These are phyloP conservation scores for Nadsonia commutata DNA, from an alignment of 1,139 yeast genomes.

Conservation along the genomic window DNA sequence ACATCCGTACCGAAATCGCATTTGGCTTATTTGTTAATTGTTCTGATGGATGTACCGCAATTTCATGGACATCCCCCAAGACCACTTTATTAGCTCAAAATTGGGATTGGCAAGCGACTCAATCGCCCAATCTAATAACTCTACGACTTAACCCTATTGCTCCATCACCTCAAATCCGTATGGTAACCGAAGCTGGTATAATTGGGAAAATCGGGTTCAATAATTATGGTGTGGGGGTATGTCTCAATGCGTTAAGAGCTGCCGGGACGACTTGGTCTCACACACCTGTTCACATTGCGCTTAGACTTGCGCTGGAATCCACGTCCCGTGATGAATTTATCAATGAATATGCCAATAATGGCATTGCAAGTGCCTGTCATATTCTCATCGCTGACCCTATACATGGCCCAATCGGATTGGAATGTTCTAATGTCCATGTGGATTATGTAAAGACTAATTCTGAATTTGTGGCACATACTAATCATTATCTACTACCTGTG, in stretches of 20 bases:
- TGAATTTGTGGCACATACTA: constrained; percentile 12
- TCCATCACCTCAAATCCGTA: constrained; percentile 17
- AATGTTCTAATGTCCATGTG: constrained; percentile 11
- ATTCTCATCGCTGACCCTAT: constrained; percentile 12
- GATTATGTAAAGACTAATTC: constrained; percentile 7
- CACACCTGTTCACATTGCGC: constrained; percentile 23
- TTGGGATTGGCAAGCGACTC: constrained; percentile 23
- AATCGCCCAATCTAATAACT: constrained; percentile 16
- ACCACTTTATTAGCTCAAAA: constrained; percentile 18
- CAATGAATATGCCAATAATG: constrained; percentile 11
- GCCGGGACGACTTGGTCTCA: constrained; percentile 16
- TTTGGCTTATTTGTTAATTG: constrained; percentile 15
- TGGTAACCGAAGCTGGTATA: constrained; percentile 24
- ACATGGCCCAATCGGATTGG: constrained; percentile 10
- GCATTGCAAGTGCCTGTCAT: constrained; percentile 14
- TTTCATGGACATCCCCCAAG: constrained; percentile 14
- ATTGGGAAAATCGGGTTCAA: constrained; percentile 26
- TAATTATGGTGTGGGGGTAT: constrained; percentile 21
- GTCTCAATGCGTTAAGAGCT: constrained; percentile 22
- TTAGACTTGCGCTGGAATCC: constrained; percentile 20
- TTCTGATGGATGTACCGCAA: constrained; percentile 24
- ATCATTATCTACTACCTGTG: constrained; percentile 11
- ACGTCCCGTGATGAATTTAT: constrained; percentile 17
- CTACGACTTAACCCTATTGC: constrained; percentile 15
- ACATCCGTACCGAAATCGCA: constrained; percentile 23